These are phyloP conservation scores for Oryza meridionalis DNA, from an alignment of 176 grass and related monocot genomes.

Conservation along the genomic window DNA sequence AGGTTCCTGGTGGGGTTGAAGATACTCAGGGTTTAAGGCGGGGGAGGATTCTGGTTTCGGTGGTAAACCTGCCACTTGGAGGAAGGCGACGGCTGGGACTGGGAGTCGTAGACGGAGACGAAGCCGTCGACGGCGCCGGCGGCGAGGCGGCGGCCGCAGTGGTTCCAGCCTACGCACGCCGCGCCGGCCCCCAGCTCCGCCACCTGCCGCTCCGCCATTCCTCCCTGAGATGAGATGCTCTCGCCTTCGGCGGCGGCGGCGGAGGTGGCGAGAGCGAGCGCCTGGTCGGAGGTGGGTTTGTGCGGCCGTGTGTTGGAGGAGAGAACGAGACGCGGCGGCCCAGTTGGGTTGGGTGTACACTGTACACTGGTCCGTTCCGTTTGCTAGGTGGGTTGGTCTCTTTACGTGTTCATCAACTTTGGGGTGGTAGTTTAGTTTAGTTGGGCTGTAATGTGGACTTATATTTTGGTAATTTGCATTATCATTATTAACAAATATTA, in stretches of 20 bases:
- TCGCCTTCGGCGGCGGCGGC: conserved; percentile 4
- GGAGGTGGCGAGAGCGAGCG: background rate
- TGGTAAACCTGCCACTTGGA: conserved; percentile 79
- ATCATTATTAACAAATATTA: too few relatives aligned
- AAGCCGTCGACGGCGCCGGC: conserved; percentile 73
- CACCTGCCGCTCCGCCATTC: conserved; percentile 63
- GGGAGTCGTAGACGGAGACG: conserved; percentile 76
- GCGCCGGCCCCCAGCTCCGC: conserved; percentile 61
- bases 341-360: background rate
- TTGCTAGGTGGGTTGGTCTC: too few relatives aligned
- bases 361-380: too few relatives aligned
- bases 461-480: too few relatives aligned
- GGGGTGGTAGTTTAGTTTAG: too few relatives aligned
- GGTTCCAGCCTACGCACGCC: conserved; percentile 79
- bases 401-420: too few relatives aligned
- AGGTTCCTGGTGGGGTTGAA: too few relatives aligned
- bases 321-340: background rate
- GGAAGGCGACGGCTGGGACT: conserved; percentile 55
- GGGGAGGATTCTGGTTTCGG: background rate
- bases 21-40: background rate
- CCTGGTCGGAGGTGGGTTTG: background rate
- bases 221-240: background rate
- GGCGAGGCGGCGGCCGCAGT: conserved; percentile 72
- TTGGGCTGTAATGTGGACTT: too few relatives aligned
- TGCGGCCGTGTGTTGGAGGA: background rate